Evolutionary conservation across 768 basidiomycete genomes (phyloP).

Genomic region (Podaxis mareebaensis): DNA sequence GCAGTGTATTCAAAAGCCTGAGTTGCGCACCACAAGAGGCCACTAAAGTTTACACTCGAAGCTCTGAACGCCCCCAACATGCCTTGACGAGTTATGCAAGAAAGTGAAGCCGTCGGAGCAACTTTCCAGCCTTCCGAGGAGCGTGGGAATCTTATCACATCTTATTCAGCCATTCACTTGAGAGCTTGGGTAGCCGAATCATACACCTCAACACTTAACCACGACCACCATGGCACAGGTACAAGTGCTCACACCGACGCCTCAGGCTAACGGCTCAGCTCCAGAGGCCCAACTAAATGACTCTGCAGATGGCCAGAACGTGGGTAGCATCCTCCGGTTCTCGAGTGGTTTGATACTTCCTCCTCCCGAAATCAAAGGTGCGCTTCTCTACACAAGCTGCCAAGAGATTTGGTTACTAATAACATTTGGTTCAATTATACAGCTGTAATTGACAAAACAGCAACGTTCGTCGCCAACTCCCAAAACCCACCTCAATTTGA

Average conservation of each 20-base stretch:
- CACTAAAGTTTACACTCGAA: conserved; percentile 63
- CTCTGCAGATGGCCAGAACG: conserved; percentile 39
- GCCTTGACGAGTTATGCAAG: conserved; percentile 12
- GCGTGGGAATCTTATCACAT: conserved; percentile 29
- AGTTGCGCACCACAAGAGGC: conserved; percentile 77
- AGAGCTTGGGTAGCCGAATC: not conserved
- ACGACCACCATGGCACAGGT: conserved; percentile 28
- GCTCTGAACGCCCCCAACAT: conserved; percentile 91
- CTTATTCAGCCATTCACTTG: conserved; percentile 4
- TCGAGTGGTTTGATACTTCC: conserved; percentile 90
- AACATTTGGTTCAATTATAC: conserved; percentile 4
- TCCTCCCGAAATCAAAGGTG: conserved; percentile 93
- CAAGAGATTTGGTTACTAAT: not conserved
- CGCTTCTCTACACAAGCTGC: conserved; percentile 19
- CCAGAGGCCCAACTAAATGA: conserved; percentile 29
- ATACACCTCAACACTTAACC: conserved; percentile 10
- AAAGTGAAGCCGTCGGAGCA: conserved; percentile 12
- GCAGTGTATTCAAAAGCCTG: not conserved
- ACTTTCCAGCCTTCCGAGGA: conserved; percentile 16
- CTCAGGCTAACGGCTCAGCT: not conserved
- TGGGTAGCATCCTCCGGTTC: conserved; percentile 49
- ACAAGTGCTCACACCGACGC: conserved; percentile 33
- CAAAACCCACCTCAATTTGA: conserved; percentile 92
- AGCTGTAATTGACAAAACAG: conserved; percentile 97
- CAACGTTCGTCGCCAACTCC: conserved; percentile 88